Evolutionary conservation across 805 yeast species (phyloP).

Genomic region (Candida chauliodis): DNA sequence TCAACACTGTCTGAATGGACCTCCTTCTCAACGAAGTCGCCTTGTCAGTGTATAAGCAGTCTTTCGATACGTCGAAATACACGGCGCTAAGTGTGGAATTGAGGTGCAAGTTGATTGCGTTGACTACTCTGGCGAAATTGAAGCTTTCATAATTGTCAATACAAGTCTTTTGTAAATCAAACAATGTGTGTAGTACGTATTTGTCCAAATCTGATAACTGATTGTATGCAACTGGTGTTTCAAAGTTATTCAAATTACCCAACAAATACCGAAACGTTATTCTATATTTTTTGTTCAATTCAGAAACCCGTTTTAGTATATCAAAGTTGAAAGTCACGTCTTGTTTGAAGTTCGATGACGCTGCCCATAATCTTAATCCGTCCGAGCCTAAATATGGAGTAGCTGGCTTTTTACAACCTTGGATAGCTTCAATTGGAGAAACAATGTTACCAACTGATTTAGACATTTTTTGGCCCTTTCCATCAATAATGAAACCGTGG

Average conservation of each 20-base stretch:
- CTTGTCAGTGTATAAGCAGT: slow-evolving; percentile 72
- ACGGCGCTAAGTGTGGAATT: slow-evolving; percentile 73
- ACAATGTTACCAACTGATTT: slow-evolving; percentile 86
- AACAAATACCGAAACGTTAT: slow-evolving; percentile 76
- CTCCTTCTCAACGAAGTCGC: slow-evolving; percentile 46
- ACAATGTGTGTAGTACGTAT: slow-evolving; percentile 55
- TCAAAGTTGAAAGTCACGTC: slow-evolving; percentile 77
- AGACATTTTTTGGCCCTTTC: slow-evolving; percentile 85
- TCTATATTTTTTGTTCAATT: slow-evolving; percentile 75
- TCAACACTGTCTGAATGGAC: slow-evolving; percentile 64
- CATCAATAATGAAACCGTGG: slow-evolving; percentile 91
- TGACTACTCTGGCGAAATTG: slow-evolving; percentile 69
- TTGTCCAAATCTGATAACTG: slow-evolving; percentile 49
- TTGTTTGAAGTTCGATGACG: slow-evolving; percentile 78
- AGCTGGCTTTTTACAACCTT: slow-evolving; percentile 47
- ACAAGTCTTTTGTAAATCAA: slow-evolving; percentile 41
- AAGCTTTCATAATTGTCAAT: slow-evolving; percentile 48
- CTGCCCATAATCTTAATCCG: slow-evolving; percentile 87
- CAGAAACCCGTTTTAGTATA: slow-evolving; percentile 71
- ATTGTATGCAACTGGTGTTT: slow-evolving; percentile 33
- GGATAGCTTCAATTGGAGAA: slow-evolving; percentile 62
- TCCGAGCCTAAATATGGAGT: slow-evolving; percentile 77
- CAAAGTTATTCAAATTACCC: slow-evolving; percentile 63
- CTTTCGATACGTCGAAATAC: slow-evolving; percentile 85
- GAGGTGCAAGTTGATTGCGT: slow-evolving; percentile 65